phyloP scores from a whole-genome alignment of 495 filamentous ascomycete species.

The Aspergillus ellipticus region DNA sequence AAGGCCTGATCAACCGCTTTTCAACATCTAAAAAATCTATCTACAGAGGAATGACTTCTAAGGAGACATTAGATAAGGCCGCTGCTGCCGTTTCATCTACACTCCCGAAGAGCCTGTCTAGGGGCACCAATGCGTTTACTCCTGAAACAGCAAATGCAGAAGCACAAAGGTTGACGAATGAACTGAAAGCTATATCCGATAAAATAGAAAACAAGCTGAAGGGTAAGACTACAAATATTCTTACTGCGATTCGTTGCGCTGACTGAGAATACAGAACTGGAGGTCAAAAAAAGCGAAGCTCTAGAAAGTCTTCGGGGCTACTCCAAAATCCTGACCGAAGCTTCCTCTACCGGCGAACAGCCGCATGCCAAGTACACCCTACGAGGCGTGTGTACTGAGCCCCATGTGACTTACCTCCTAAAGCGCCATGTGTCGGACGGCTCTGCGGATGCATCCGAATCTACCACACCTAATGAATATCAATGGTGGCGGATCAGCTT shows the following conservation, averaged over 20 bases:
- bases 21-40: slow-evolving; percentile 19
- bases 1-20: slow-evolving; percentile 33
- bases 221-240: slow-evolving; percentile 24
- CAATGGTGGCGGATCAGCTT: slow-evolving; percentile 58
- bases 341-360: slow-evolving; percentile 43
- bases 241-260: slow-evolving; percentile 4
- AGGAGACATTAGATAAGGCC: slow-evolving; percentile 36
- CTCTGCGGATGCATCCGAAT: slow-evolving; percentile 18
- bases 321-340: slow-evolving; percentile 51
- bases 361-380: slow-evolving; percentile 47
- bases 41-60: slow-evolving; percentile 25
- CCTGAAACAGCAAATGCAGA: slow-evolving; percentile 18
- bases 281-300: slow-evolving; percentile 48
- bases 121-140: slow-evolving; percentile 15
- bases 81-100: slow-evolving; percentile 26
- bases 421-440: slow-evolving; percentile 11
- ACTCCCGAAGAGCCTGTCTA: slow-evolving; percentile 21
- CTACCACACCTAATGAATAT: slow-evolving; percentile 25
- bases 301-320: slow-evolving; percentile 43
- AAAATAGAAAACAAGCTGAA: slow-evolving; percentile 50
- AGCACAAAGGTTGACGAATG: slow-evolving; percentile 28
- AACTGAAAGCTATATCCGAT: slow-evolving; percentile 35
- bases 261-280: slow-evolving; percentile 40
- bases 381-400: slow-evolving; percentile 49
- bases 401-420: slow-evolving; percentile 51